A percentile compares a stretch with the other conserved stretches of the same genome.
phyloP scores from a whole-genome alignment of 495 filamentous ascomycete species.

The Cenococcum geophilum region DNA sequence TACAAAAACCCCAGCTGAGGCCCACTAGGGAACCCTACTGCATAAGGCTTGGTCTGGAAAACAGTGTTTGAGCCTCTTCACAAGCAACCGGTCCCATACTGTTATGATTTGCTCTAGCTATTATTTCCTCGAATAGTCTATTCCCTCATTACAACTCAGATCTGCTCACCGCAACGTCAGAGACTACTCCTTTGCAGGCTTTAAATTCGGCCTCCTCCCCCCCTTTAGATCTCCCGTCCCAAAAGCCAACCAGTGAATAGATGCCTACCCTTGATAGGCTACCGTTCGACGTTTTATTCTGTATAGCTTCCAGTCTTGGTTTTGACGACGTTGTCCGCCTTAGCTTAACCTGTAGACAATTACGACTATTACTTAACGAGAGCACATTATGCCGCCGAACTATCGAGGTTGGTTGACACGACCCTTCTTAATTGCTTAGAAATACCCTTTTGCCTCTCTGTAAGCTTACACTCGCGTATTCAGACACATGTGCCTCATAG shows the following conservation, averaged over 20 bases:
- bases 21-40: no score
- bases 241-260: neutral
- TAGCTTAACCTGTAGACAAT: constrained; percentile 46
- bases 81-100: no score
- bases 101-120: no score
- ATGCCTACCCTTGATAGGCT: constrained; percentile 34
- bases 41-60: no score
- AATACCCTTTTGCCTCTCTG: constrained; percentile 8
- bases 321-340: constrained; percentile 49
- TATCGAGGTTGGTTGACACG: constrained; percentile 47
- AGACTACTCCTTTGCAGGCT: no score
- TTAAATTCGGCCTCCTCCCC: neutral
- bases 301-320: constrained; percentile 37
- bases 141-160: no score
- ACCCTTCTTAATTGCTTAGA: neutral
- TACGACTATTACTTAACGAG: constrained; percentile 51
- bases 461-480: neutral
- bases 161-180: no score
- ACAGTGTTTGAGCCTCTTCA: no score
- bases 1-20: no score
- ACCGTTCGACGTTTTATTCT: constrained; percentile 36
- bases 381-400: constrained; percentile 56
- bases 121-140: no score
- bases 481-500: constrained; percentile 53
- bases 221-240: neutral